A percentile compares a stretch with the other conserved stretches of the same genome.
These are phyloP conservation scores for Thelephora terrestris DNA, from an alignment of 1,284 basidiomycete genomes.

Conservation along the genomic window DNA sequence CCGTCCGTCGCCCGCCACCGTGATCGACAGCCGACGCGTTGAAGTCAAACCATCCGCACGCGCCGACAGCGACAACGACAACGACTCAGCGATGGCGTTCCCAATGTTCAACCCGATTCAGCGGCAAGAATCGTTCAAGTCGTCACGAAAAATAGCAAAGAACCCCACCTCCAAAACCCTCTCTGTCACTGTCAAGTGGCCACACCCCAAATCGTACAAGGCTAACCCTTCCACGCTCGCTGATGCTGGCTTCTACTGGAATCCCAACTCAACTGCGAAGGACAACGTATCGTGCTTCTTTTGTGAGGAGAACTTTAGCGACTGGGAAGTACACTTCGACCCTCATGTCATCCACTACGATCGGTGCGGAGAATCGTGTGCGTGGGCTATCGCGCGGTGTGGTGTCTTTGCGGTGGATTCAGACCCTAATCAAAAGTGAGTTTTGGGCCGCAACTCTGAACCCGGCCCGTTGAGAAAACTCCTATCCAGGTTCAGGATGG, in stretches of 20 bases:
- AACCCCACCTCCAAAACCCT: conserved; percentile 25
- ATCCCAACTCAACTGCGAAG: conserved; percentile 46
- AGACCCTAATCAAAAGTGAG: no score
- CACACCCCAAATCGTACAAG: conserved; percentile 45
- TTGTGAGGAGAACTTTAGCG: conserved; percentile 61
- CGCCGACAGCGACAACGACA: no score
- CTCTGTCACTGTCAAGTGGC: conserved; percentile 46
- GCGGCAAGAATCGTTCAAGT: not conserved
- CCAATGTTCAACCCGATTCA: no score
- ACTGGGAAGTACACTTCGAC: conserved; percentile 68
- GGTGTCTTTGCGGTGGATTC: conserved; percentile 27
- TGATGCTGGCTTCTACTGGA: conserved; percentile 76
- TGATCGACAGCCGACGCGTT: conserved; percentile 22
- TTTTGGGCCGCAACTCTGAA: conserved; percentile 28
- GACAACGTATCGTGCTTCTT: conserved; percentile 71
- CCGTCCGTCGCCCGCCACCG: conserved; percentile 8
- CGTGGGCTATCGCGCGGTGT: conserved; percentile 73
- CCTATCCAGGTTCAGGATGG: no score
- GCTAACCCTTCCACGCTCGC: conserved; percentile 66
- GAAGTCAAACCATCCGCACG: no score
- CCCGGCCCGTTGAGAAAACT: conserved; percentile 28
- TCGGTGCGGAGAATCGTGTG: conserved; percentile 52
- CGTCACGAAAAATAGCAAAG: conserved; percentile 35
- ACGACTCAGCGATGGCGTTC: no score
- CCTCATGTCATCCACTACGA: conserved; percentile 67